Evolutionary conservation across 345 rosid genomes (phyloP), one percentile per base, ranked within the genome.

Genomic region (Diplotaxis tenuifolia): DNA sequence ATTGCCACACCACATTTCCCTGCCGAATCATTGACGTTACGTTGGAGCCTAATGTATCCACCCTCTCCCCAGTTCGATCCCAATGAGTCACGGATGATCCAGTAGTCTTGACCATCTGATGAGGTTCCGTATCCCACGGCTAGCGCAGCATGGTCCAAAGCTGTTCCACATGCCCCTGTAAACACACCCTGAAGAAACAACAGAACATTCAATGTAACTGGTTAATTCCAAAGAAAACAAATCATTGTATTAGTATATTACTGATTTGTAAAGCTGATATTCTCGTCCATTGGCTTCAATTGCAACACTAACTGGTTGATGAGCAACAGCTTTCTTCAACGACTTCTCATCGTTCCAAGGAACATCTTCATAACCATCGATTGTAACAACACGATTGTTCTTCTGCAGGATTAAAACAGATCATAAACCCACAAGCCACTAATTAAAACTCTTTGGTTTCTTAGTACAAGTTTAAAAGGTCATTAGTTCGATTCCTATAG

Each of bases 221-320:
- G 47, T n/a, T 38, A 23, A 3, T 15, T 9, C 23, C 50, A n/a
- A 45, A 45, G 6, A 1, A 50, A 40, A 54, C 0, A 19, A 62
- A 54, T 42, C 4, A 20, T 62, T n/a, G n/a, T 19, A 29, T 14
- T 7, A 15, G 40, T 15, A 19, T 7, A 20, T 42, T 82, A 90
- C 95, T 78, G 93, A 89, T 64, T 74, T 34, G 78, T 91, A 86
- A n/a, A 83, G 82, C 62, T 69, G 79, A 65, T 62, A 75, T 86
- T 86, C 84, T 88, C 87, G 81, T 86, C 87, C 32, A 68, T 82
- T 81, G 16, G 89, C 93, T 81, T 88, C 93, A 40, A 90, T 83
- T 66, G 90, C 86, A 49, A 91, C 88, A 27, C 86, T 86, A 45
- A 89, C 76, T 0, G 93, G 97, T 47, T 91, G 97, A 62, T 83